Evolutionary conservation across 2,329 filamentous ascomycete genomes (phyloP), one percentile per base, ranked within the genome.

Genomic region (Ophiocordyceps sinensis): DNA sequence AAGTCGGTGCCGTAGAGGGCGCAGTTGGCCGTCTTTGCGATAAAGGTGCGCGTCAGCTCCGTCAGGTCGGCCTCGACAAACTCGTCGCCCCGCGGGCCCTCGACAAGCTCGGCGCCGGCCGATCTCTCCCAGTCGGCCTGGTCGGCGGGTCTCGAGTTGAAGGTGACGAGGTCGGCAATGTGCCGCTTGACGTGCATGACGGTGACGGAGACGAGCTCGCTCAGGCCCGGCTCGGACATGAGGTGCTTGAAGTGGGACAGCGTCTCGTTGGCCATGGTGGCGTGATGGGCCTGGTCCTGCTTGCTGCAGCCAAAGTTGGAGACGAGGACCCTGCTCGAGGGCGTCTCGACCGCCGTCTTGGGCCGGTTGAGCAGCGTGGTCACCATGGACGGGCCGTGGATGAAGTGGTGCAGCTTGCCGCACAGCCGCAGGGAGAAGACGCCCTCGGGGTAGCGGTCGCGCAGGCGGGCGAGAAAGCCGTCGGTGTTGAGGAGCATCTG

Each of bases 1-100:
- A 66, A 63, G 43, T 65, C 58, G 3, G 56, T 58, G n/a, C 64
- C 64, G 37, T 64, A 58, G 5, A 65, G 49, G 2, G 59, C 53
- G 4, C 51, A 46, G 12, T 54, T 62, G 9, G 59, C 54, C 3
- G 60, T 57, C 17, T 50, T 52, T 23, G 58, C 57, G 9, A 62
- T 51, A 43, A 62, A 65, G 43, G 58, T 58, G 13, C 54, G 58
- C 3, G 56, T 48, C 28, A 65, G 45, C 17, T 55, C 53, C 35
- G 55, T 51, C 36, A 62, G 47, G 28, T 63, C 57, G 2, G 51
- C 54, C 17, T 61, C 55, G 44, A 62, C 59, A 35, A 52, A 52
- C 3, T 42, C 43, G 14, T 53, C 50, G 11, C 50, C 52, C 3
- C 45, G 44, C 8, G 41, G 40, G 17, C 52, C 46, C 21, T 55